A percentile compares a stretch with the other conserved stretches of the same genome.
Conservation (phyloP, 2,329 filamentous ascomycete species). For the Colletotrichum liaoningense region DNA sequence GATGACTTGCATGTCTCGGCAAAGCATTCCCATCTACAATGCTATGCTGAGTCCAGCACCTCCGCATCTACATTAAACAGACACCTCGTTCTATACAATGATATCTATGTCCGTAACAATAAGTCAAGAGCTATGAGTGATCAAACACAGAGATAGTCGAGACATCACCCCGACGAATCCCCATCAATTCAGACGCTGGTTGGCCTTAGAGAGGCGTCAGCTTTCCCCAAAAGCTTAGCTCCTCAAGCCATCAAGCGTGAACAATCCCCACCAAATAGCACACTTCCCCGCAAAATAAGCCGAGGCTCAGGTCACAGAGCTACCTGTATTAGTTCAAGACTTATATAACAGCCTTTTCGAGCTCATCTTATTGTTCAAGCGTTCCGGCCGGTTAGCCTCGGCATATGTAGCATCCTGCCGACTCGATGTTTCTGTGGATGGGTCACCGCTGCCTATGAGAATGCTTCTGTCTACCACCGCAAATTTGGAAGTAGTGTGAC, state of each 20-base stretch:
- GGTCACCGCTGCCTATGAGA: too few species aligned
- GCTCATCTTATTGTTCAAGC: too few species aligned
- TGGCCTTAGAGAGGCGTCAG: neutral
- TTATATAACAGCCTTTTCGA: too few species aligned
- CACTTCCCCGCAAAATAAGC: neutral
- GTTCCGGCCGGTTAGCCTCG: too few species aligned
- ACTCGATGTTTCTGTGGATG: too few species aligned
- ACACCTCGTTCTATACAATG: neutral
- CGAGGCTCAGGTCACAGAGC: neutral
- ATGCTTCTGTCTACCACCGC: too few species aligned
- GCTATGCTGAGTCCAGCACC: neutral
- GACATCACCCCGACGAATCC: neutral
- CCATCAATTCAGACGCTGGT: too few species aligned
- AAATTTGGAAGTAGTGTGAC: too few species aligned
- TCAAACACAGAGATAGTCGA: neutral
- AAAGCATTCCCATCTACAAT: neutral
- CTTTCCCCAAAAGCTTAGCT: neutral
- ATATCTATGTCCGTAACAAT: neutral
- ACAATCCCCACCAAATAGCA: neutral
- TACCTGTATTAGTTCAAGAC: neutral
- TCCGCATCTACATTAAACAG: neutral
- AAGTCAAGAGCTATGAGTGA: neutral
- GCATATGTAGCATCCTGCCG: too few species aligned
- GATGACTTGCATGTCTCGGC: neutral
- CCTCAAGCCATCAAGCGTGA: neutral